These are phyloP conservation scores for Penicillium concentricum DNA, from an alignment of 2,329 filamentous ascomycete species.

Conservation along the genomic window DNA sequence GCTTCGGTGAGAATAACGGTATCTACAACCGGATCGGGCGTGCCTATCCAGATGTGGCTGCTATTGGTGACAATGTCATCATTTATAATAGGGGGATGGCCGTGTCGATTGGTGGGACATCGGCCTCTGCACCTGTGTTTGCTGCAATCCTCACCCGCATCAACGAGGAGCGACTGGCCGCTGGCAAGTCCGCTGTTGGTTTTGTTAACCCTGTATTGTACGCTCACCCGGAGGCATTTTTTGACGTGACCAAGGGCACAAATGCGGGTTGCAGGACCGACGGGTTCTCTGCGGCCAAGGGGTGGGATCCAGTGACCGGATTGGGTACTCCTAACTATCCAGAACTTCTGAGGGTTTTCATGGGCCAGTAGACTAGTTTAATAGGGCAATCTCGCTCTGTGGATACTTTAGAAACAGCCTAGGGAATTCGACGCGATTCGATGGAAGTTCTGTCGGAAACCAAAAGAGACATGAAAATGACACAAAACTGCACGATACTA, in stretches of 20 bases:
- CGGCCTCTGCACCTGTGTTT: constrained; percentile 55
- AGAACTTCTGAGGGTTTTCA: constrained; percentile 33
- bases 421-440: neutral
- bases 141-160: constrained; percentile 56
- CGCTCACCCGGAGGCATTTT: constrained; percentile 31
- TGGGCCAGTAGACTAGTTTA: constrained; percentile 17
- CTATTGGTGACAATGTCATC: constrained; percentile 37
- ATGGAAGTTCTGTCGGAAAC: neutral
- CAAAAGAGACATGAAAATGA: neutral
- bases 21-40: constrained; percentile 38
- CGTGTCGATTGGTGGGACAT: constrained; percentile 29
- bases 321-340: constrained; percentile 37
- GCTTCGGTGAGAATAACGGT: constrained; percentile 27
- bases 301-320: constrained; percentile 38
- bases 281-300: constrained; percentile 28
- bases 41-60: constrained; percentile 39
- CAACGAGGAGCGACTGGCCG: constrained; percentile 54
- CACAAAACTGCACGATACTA: neutral
- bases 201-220: constrained; percentile 52
- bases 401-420: neutral
- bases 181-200: constrained; percentile 52
- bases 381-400: neutral
- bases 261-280: constrained; percentile 32
- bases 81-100: constrained; percentile 28
- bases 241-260: constrained; percentile 32